phyloP scores from a whole-genome alignment of 106 monocot genomes.

The Amphibolis antarctica region DNA sequence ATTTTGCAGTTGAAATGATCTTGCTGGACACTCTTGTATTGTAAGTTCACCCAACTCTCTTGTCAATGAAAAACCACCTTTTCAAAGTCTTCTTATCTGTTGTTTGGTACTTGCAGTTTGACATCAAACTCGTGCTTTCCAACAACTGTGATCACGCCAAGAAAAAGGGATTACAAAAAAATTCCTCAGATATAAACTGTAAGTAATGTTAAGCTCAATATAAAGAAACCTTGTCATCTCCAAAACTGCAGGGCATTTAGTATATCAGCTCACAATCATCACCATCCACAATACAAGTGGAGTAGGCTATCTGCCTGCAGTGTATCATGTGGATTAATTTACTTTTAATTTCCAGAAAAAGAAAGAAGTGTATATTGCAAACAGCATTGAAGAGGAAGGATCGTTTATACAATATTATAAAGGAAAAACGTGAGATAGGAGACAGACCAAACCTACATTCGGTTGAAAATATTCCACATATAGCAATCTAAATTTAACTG shows the following conservation, averaged over 20 bases:
- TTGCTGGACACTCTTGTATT: neutral
- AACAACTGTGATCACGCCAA: neutral
- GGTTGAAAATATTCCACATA: too few species aligned
- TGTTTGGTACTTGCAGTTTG: constrained; percentile 54
- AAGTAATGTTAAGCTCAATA: neutral
- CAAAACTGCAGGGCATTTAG: constrained; percentile 6
- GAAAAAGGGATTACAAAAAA: neutral
- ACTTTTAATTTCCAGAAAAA: neutral
- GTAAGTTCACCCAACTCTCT: constrained; percentile 51
- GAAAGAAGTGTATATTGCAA: too few species aligned
- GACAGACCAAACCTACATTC: too few species aligned
- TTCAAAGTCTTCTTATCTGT: constrained; percentile 84
- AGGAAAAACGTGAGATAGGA: too few species aligned
- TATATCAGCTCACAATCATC: neutral
- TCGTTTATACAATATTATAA: too few species aligned
- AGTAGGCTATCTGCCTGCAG: neutral
- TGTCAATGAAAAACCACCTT: constrained; percentile 98
- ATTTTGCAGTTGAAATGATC: neutral
- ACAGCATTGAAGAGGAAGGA: too few species aligned
- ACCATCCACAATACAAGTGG: neutral
- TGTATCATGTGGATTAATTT: neutral
- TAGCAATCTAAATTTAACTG: too few species aligned
- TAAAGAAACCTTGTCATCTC: constrained; percentile 12
- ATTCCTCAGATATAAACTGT: neutral
- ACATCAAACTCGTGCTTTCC: constrained; percentile 45